Evolutionary conservation across 2,329 filamentous ascomycete species (phyloP), one percentile per base, ranked within the genome.

Genomic region (Sarocladium strictum): DNA sequence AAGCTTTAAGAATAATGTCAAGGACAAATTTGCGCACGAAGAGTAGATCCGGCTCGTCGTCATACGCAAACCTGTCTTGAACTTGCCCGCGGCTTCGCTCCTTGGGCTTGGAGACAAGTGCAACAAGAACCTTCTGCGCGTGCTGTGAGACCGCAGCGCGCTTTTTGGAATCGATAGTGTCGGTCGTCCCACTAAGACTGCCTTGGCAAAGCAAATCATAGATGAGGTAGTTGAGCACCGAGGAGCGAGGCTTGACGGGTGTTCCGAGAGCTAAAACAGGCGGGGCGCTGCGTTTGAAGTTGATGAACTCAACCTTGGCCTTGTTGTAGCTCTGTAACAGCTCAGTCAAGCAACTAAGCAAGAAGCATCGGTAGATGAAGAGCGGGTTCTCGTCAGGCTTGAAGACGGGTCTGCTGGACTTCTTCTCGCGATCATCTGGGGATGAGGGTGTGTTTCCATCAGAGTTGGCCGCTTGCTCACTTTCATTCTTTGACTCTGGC

Each of bases 231-330:
- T 97, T 97, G 58, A 99, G 76, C 41, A 97, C 87, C 58, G 89
- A 91, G 11, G 93, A 92, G 38, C 94, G 85, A 55, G 94, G 94
- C 70, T 97, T 97, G 15, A 95, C 92, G 4, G 94, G 94, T 1
- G 94, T 97, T 54, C 84, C 85, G 11, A 86, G 86, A 61, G 90
- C 86, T 43, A 90, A 80, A 17, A 27, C 47, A 47, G 93, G 90
- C 54, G 91, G 89, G 6, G 90, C 87, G 65, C 92, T 96, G 57
- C 93, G 86, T 61, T 95, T 97, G 74, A 97, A 99, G 69, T 97
- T 97, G 75, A 99, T 97, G 67, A 99, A 97, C 67, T 99, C 95
- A 41, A 99, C 84, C 77, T 99, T 99, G 9, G 91, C 90, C 54
- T 91, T 85, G 62, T 91, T 96, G 73, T 97, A 99, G 64, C 88